Conservation (phyloP, 345 rosid genomes). For the Litchi chinensis region DNA sequence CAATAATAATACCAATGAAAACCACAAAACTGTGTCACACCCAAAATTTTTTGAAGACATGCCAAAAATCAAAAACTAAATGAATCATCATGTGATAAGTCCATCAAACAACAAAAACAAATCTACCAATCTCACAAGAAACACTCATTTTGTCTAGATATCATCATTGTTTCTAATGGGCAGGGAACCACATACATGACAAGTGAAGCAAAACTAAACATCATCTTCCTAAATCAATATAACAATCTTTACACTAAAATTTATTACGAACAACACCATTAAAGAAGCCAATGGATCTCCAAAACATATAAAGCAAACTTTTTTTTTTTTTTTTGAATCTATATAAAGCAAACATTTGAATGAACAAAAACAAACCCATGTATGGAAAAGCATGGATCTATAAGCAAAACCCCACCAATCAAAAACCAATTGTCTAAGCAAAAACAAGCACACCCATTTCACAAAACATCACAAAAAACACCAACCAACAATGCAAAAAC, state of each 20-base stretch:
- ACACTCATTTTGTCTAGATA: not conserved
- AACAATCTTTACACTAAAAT: not conserved
- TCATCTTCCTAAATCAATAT: not conserved
- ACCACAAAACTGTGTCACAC: not conserved
- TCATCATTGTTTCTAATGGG: not conserved
- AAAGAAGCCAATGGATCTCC: slow-evolving; percentile 3
- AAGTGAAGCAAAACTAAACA: not conserved
- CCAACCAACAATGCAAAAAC: slow-evolving; percentile 3
- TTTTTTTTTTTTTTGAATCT: too few species aligned
- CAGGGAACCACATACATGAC: not conserved
- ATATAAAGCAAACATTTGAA: not conserved
- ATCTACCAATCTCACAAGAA: not conserved
- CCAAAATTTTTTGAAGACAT: not conserved
- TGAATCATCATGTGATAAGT: not conserved
- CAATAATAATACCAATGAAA: not conserved
- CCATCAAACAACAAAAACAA: slow-evolving; percentile 2
- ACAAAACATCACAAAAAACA: slow-evolving; percentile 6
- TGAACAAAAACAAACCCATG: not conserved
- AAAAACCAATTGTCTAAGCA: slow-evolving; percentile 3
- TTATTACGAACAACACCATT: not conserved
- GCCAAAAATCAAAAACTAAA: not conserved
- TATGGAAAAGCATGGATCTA: not conserved
- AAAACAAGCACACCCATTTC: slow-evolving; percentile 7
- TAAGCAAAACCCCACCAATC: slow-evolving; percentile 1
- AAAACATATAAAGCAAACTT: not conserved